These are phyloP conservation scores for Penicillium cosmopolitanum DNA, from an alignment of 495 filamentous ascomycete genomes.

Conservation along the genomic window DNA sequence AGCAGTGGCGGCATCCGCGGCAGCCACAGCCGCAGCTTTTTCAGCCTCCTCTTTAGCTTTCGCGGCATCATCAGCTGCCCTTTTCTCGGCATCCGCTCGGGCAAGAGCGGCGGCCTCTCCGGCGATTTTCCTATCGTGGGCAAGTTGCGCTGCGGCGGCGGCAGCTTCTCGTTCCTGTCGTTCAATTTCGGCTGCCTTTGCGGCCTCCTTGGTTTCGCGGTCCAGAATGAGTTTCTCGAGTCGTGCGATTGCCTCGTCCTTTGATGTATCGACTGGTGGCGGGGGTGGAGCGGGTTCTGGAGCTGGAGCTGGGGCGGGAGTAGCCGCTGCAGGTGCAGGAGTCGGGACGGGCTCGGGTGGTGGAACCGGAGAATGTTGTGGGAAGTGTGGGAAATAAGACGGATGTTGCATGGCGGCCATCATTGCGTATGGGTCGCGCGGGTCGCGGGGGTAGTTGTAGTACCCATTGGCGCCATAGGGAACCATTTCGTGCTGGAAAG, in stretches of 20 bases:
- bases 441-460: conserved; percentile 50
- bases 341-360: conserved; percentile 24
- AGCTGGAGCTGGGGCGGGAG: conserved; percentile 9
- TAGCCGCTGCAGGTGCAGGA: conserved; percentile 7
- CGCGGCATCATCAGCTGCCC: conserved; percentile 28
- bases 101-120: conserved; percentile 45
- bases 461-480: conserved; percentile 47
- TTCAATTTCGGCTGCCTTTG: conserved; percentile 37
- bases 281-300: conserved; percentile 19
- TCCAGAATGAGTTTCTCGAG: conserved; percentile 57
- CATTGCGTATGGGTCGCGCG: conserved; percentile 35
- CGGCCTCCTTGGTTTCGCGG: conserved; percentile 49
- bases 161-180: conserved; percentile 57
- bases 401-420: conserved; percentile 45
- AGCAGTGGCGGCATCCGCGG: conserved; percentile 26
- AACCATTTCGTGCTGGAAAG: conserved; percentile 53
- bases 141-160: conserved; percentile 52
- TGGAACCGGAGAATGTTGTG: conserved; percentile 39
- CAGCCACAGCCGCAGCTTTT: conserved; percentile 29
- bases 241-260: conserved; percentile 56
- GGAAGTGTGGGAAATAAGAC: conserved; percentile 40
- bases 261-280: conserved; percentile 37
- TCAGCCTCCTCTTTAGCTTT: conserved; percentile 35
- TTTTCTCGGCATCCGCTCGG: conserved; percentile 41
- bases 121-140: conserved; percentile 46